Conservation (phyloP, 2,329 filamentous ascomycete genomes). For the Nemania sp. region DNA sequence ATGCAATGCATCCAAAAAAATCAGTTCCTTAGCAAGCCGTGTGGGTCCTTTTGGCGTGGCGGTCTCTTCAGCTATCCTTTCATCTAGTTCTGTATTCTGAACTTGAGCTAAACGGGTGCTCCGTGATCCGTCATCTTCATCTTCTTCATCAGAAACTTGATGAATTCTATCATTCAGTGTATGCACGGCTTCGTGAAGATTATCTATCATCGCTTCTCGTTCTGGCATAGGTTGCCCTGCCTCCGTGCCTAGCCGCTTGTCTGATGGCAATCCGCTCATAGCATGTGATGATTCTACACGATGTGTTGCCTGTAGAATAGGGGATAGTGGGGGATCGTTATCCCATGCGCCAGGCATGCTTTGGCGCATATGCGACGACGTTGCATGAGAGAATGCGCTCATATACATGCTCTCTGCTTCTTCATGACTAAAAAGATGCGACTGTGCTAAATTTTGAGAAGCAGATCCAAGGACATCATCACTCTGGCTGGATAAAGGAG, state of each 20-base stretch:
- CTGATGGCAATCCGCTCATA: neutral
- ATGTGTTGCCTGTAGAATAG: slow-evolving; percentile 17
- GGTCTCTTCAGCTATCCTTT: slow-evolving; percentile 42
- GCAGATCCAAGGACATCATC: slow-evolving; percentile 33
- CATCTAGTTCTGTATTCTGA: slow-evolving; percentile 13
- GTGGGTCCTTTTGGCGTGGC: slow-evolving; percentile 57
- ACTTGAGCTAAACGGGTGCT: neutral
- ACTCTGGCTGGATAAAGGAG: slow-evolving; percentile 25
- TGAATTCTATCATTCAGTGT: slow-evolving; percentile 24
- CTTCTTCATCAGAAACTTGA: neutral
- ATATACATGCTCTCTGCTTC: slow-evolving; percentile 88
- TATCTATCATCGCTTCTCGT: slow-evolving; percentile 20
- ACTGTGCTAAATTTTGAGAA: slow-evolving; percentile 58
- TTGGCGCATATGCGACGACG: slow-evolving; percentile 35
- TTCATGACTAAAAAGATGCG: slow-evolving; percentile 74
- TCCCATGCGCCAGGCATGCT: slow-evolving; percentile 59
- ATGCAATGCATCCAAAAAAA: slow-evolving; percentile 55
- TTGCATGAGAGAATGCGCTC: slow-evolving; percentile 65
- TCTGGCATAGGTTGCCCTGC: neutral
- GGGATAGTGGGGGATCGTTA: slow-evolving; percentile 39
- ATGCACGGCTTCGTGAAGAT: slow-evolving; percentile 31
- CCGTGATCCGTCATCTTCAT: neutral
- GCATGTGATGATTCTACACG: neutral
- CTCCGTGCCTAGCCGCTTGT: neutral
- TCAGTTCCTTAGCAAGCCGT: slow-evolving; percentile 58